A percentile compares a stretch with the other conserved stretches of the same genome.
Conservation (phyloP, 345 rosid species). For the Pelargonium nanum region DNA sequence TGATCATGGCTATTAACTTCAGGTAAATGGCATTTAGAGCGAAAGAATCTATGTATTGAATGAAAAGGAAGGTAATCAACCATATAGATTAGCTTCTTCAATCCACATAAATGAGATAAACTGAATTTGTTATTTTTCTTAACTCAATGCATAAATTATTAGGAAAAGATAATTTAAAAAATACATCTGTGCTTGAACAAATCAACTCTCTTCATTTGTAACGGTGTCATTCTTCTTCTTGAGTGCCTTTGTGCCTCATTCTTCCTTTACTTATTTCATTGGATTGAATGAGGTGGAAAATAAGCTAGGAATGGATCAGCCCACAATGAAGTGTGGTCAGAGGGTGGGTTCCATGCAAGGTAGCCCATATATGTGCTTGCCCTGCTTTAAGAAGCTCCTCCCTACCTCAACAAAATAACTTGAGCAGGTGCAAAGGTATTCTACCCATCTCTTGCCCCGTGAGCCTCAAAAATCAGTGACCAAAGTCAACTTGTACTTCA, state of each 20-base stretch:
- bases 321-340: no score
- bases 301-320: no score
- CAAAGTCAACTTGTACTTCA: neutral
- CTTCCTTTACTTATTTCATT: neutral
- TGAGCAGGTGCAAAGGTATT: neutral
- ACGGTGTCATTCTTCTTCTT: neutral
- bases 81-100: neutral
- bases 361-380: neutral
- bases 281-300: neutral
- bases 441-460: neutral
- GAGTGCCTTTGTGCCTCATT: neutral
- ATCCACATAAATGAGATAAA: neutral
- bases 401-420: neutral
- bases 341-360: neutral
- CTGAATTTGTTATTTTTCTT: no score
- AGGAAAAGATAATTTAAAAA: neutral
- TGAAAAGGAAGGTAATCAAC: no score
- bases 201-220: neutral
- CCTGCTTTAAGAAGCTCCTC: neutral
- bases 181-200: neutral
- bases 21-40: neutral
- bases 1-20: neutral
- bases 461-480: neutral
- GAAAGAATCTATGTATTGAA: neutral
- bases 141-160: no score